Conservation (phyloP, 805 yeast species). For the Yamadazyma phyllophila region DNA sequence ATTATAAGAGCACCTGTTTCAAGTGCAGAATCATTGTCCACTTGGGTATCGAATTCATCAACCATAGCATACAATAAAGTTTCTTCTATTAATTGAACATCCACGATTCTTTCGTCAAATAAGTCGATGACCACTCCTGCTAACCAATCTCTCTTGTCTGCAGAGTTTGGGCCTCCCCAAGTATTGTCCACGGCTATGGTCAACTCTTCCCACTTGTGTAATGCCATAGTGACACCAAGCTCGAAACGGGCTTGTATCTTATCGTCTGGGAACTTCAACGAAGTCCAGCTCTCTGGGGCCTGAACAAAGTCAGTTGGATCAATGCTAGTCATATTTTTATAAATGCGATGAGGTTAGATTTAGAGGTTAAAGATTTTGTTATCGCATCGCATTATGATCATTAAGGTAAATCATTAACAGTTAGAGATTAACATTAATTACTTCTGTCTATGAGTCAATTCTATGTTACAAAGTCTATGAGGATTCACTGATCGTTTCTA, state of each 20-base stretch:
- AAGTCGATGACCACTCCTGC: slow-evolving; percentile 78
- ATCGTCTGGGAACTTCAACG: slow-evolving; percentile 50
- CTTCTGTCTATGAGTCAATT: not conserved
- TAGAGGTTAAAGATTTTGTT: not conserved
- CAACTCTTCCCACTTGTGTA: slow-evolving; percentile 88
- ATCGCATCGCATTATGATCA: not conserved
- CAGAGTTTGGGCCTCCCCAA: slow-evolving; percentile 96
- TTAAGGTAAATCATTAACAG: not conserved
- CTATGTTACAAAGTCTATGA: not conserved
- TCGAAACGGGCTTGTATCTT: slow-evolving; percentile 84
- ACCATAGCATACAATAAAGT: slow-evolving; percentile 84
- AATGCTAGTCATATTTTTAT: slow-evolving; percentile 26
- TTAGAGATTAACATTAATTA: not conserved
- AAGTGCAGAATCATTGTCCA: slow-evolving; percentile 87
- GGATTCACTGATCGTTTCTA: too few relatives aligned
- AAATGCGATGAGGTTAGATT: slow-evolving; percentile 7
- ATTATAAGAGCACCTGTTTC: slow-evolving; percentile 67
- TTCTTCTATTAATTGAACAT: slow-evolving; percentile 77
- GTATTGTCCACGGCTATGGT: slow-evolving; percentile 83
- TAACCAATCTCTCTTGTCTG: slow-evolving; percentile 94
- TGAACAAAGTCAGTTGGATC: slow-evolving; percentile 55
- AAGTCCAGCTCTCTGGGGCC: slow-evolving; percentile 39
- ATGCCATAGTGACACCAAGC: slow-evolving; percentile 86
- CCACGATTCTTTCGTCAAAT: slow-evolving; percentile 67
- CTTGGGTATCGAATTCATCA: slow-evolving; percentile 87